Evolutionary conservation across 2,329 filamentous ascomycete species (phyloP), one percentile per base, ranked within the genome.

Genomic region (Venturia aucupariae): DNA sequence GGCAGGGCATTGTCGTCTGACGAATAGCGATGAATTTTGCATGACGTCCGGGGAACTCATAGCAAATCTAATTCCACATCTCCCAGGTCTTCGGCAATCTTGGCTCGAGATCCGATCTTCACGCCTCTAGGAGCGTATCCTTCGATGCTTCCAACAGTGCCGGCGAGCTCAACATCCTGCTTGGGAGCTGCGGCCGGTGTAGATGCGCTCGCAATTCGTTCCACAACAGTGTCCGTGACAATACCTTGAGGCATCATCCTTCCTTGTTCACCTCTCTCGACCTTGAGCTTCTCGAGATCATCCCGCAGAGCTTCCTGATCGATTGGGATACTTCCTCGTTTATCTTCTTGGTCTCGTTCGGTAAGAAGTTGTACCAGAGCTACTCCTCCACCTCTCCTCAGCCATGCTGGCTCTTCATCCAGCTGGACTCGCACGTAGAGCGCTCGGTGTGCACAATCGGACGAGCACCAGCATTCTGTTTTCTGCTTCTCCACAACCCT

Each of bases 391-490:
- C 24, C 48, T 39, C 62, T 27, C 11, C 92, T 82, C 75, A 94
- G 86, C 91, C 92, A 96, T 0, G 90, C 90, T 0, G 92, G 90
- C 67, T 89, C 87, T 72, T 94, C 89, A 68, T 84, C 88, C 46
- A 97, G 83, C 79, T 99, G 94, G 30, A 95, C 89, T 71, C 92
- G 90, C 69, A 97, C 82, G 75, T 92, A 96, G 68, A 96, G 80
- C 2, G 90, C 92, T 60, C 90, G 83, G 68, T 85, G 84, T 2
- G 90, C 90, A 76, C 94, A 99, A 46, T 81, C 81, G 64, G 87
- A 81, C 0, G 87, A 90, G 75, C 94, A 99, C 90, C 92, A 99
- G 75, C 87, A 89, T 76, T 94, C 90, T 19, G 92, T 75, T 71
- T 90, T 86, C 68, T 86, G 84, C 63, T 82, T 84, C 66, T 85